Evolutionary conservation across 208 protist species (phyloP), one percentile per base, ranked within the genome.

Genomic region (Vickermania ingenoplastis): DNA sequence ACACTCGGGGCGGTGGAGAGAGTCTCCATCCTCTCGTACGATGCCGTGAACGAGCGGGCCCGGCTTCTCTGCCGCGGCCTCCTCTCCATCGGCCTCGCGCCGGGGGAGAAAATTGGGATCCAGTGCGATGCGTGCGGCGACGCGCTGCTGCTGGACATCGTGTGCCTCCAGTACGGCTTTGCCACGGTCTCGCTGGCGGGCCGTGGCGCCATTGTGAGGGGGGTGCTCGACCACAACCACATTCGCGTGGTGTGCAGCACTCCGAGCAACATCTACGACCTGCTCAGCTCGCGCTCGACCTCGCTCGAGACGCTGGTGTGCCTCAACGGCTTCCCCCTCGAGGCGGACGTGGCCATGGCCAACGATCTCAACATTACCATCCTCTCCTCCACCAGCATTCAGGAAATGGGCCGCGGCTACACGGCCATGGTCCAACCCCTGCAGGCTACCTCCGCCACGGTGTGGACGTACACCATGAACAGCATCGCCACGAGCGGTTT

Each of bases 311-410:
- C 69, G 1, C 57, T 95, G n/a, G 71, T 95, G 2, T 69, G 73
- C 63, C 66, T 90, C 27, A 72, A 89, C 53, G 41, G 77, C 31
- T 76, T 83, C 30, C 62, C 57, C 0, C 79, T 83, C 49, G 73
- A 82, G 14, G 77, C 69, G 25, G 83, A 92, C 53, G 57, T 71
- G 31, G 62, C 57, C 1, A 61, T 75, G 2, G 89, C 85, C 14
- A 83, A 86, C 54, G 85, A 92, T 55, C 64, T 95, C 17, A 90
- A 84, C 69, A 90, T 95, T 63, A 41, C 64, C 11, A 76, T 95
- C 26, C 36, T 92, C 23, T 71, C 79, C 2, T 86, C 76, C 50
- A 75, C 82, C 58, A 75, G 63, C 22, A 65, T 94, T 2, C 81
- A 83, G 58, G 60, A 75, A 51, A 74, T 78, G 41, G 88, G 88